phyloP scores from a whole-genome alignment of 2,329 filamentous ascomycete species.

The Sporothrix mexicana region DNA sequence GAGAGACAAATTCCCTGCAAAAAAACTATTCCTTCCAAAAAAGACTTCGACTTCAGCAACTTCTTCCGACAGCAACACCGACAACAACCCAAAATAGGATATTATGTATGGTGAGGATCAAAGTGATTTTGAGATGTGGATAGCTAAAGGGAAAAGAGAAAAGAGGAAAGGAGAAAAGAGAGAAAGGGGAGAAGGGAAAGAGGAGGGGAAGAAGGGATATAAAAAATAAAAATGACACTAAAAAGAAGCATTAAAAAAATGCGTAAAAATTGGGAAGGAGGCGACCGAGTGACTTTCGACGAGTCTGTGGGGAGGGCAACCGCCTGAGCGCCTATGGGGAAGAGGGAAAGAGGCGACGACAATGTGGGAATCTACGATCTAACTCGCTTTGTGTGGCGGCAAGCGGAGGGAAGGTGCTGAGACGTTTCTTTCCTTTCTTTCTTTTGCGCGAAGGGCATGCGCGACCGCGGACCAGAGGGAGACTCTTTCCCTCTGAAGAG shows the following conservation, averaged over 20 bases:
- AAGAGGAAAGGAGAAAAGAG: conserved; percentile 36
- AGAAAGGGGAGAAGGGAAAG: conserved; percentile 29
- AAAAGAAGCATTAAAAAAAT: conserved; percentile 26
- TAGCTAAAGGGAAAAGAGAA: conserved; percentile 37
- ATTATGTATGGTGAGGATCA: conserved; percentile 34
- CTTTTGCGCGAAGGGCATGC: not conserved
- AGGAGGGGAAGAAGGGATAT: conserved; percentile 35
- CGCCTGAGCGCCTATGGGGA: conserved; percentile 11
- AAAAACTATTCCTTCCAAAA: conserved; percentile 32
- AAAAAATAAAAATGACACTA: conserved; percentile 31
- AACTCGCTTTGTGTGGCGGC: conserved; percentile 4
- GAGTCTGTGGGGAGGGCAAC: conserved; percentile 28
- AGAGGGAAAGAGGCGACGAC: conserved; percentile 22
- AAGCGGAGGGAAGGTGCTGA: conserved; percentile 17
- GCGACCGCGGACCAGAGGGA: conserved; percentile 6
- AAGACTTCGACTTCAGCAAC: conserved; percentile 37
- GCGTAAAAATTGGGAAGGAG: conserved; percentile 32
- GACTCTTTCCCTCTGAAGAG: not conserved
- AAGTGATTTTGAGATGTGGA: conserved; percentile 32
- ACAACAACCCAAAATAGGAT: conserved; percentile 38
- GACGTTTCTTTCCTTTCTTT: not conserved
- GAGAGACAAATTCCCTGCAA: conserved; percentile 26
- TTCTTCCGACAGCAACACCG: conserved; percentile 40
- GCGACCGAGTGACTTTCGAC: conserved; percentile 29
- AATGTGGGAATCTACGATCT: not conserved